Evolutionary conservation across 108 stramenopile species (phyloP).

Genomic region (Tribonema minus): DNA sequence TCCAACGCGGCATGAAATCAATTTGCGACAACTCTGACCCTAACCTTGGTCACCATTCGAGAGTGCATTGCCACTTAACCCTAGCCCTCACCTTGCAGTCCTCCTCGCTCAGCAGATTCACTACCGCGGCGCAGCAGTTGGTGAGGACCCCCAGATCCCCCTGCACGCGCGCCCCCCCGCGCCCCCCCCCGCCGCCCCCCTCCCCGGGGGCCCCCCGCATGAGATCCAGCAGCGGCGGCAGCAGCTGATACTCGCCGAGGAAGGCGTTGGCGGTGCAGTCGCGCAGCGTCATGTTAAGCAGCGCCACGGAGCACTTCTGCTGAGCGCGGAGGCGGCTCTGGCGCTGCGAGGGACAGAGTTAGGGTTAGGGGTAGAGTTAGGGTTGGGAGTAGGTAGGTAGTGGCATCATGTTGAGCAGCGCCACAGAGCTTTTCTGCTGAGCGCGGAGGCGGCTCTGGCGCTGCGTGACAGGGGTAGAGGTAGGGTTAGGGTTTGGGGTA

Average conservation of each 20-base stretch:
- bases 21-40: too few species aligned
- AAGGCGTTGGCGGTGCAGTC: conserved; percentile 35
- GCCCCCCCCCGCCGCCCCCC: background rate
- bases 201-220: background rate
- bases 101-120: conserved; percentile 36
- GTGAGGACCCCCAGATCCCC: conserved; percentile 21
- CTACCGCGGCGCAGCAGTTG: conserved; percentile 12
- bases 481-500: too few species aligned
- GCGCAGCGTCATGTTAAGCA: conserved; percentile 41
- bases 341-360: background rate
- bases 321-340: conserved; percentile 7
- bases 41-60: too few species aligned
- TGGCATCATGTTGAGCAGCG: conserved; percentile 45
- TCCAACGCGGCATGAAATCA: too few species aligned
- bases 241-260: conserved; percentile 22
- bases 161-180: background rate
- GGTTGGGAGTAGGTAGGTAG: too few species aligned
- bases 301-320: conserved; percentile 33
- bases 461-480: too few species aligned
- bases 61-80: too few species aligned
- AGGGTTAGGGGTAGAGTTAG: too few species aligned
- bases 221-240: conserved; percentile 25
- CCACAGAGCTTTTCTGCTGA: conserved; percentile 27
- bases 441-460: background rate
- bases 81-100: conserved; percentile 9